phyloP scores from a whole-genome alignment of 2,329 filamentous ascomycete species.

The Colletotrichum sp. region DNA sequence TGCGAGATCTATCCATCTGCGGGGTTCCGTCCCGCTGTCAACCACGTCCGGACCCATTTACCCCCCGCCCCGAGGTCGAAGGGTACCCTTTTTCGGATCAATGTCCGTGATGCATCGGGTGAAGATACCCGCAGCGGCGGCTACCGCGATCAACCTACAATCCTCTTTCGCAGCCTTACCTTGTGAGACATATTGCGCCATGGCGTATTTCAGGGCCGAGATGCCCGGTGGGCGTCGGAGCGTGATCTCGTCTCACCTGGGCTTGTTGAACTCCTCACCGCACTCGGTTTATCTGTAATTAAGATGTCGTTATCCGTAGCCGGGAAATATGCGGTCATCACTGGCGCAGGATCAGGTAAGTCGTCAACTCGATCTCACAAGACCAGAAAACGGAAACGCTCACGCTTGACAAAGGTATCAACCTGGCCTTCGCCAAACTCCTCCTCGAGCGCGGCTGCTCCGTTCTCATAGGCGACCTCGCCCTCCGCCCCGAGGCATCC shows the following conservation, averaged over 20 bases:
- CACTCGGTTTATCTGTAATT: background rate
- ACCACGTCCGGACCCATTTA: background rate
- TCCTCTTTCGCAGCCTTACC: background rate
- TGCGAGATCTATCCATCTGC: background rate
- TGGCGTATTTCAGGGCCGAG: background rate
- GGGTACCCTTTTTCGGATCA: background rate
- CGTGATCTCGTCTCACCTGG: background rate
- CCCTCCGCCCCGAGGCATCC: conserved; percentile 37
- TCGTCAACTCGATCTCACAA: background rate
- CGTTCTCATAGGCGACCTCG: conserved; percentile 40
- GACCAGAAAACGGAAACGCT: background rate
- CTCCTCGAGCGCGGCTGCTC: conserved; percentile 39
- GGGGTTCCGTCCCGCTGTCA: background rate
- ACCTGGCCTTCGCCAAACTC: conserved; percentile 36
- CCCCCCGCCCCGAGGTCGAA: background rate
- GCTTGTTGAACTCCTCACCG: background rate
- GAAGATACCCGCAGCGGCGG: background rate
- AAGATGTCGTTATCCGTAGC: conserved; percentile 25
- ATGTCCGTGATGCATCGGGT: background rate
- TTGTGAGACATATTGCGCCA: background rate
- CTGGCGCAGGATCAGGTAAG: conserved; percentile 28
- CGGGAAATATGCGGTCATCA: conserved; percentile 28
- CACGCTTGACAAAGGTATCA: conserved; percentile 36
- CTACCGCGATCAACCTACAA: background rate
- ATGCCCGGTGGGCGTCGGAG: background rate